phyloP scores from a whole-genome alignment of 1,284 basidiomycete species.

The Apiotrichum gamsii region DNA sequence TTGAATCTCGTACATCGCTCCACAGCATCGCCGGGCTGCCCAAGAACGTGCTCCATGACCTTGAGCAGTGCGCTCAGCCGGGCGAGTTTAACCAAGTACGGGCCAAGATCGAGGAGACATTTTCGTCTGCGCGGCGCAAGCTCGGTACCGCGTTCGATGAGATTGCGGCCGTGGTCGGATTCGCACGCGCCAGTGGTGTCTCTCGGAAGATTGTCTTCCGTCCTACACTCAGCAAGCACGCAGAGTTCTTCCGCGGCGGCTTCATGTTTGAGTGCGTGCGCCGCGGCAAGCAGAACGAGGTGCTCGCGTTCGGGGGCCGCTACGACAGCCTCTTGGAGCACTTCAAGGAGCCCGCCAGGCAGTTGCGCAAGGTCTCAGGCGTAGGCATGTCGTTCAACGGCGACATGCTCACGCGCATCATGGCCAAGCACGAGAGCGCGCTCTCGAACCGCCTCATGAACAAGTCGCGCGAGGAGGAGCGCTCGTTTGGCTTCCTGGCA shows the following conservation, averaged over 20 bases:
- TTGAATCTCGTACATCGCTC: conserved; percentile 23
- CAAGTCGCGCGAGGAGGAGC: conserved; percentile 46
- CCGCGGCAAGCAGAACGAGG: conserved; percentile 49
- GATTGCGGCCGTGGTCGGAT: conserved; percentile 44
- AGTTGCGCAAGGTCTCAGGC: conserved; percentile 45
- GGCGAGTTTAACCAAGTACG: conserved; percentile 33
- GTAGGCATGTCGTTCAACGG: conserved; percentile 53
- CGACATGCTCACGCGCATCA: conserved; percentile 50
- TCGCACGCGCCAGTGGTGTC: conserved; percentile 49
- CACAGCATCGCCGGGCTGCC: conserved; percentile 27
- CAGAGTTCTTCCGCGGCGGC: conserved; percentile 51
- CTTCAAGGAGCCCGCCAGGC: conserved; percentile 47
- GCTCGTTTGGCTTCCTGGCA: conserved; percentile 49
- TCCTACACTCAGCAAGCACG: conserved; percentile 43
- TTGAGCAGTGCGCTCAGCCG: conserved; percentile 43
- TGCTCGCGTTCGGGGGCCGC: conserved; percentile 50
- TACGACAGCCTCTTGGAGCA: conserved; percentile 52
- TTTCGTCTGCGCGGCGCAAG: conserved; percentile 20
- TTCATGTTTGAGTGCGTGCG: conserved; percentile 53
- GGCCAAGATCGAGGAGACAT: conserved; percentile 26
- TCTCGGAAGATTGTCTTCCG: conserved; percentile 49
- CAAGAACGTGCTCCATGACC: conserved; percentile 30
- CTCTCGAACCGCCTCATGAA: conserved; percentile 45
- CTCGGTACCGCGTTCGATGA: conserved; percentile 46
- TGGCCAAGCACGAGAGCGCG: conserved; percentile 47